A percentile compares a stretch with the other conserved stretches of the same genome.
Evolutionary conservation across 129 eudicot species (phyloP).

Genomic region (Flaveria sonorensis): DNA sequence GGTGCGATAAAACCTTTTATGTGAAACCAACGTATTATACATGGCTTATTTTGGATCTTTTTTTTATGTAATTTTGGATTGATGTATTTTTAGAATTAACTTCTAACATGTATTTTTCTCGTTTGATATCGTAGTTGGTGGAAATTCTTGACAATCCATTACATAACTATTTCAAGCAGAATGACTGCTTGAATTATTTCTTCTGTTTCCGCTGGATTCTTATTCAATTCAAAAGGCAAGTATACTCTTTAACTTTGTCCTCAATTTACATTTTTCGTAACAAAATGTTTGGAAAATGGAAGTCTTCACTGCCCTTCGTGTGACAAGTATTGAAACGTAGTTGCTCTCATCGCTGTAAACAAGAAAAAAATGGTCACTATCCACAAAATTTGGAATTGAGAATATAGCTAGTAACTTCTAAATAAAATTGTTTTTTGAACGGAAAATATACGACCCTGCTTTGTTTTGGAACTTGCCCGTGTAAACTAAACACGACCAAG

Average conservation of each 20-base stretch:
- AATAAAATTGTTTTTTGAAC: no score
- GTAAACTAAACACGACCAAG: background rate
- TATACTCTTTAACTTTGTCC: background rate
- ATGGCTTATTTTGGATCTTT: background rate
- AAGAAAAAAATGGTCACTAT: background rate
- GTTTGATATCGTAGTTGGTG: constrained; percentile 64
- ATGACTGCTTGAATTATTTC: constrained; percentile 90
- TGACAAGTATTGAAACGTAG: background rate
- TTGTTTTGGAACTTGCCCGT: no score
- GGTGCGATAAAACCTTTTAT: background rate
- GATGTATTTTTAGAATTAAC: background rate
- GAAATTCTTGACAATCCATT: constrained; percentile 81
- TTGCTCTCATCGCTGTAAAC: background rate
- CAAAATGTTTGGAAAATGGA: background rate
- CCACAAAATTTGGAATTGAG: background rate
- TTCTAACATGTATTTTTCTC: constrained; percentile 25
- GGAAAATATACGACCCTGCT: no score
- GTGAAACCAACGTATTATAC: background rate
- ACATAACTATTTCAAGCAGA: constrained; percentile 74
- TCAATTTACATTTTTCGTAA: background rate
- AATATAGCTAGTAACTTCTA: background rate
- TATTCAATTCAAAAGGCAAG: constrained; percentile 92
- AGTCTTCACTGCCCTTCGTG: background rate
- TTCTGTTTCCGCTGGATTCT: constrained; percentile 98
- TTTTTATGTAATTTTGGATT: background rate